Evolutionary conservation across 2,329 filamentous ascomycete species (phyloP).

Genomic region (Colletotrichum liaoningense): DNA sequence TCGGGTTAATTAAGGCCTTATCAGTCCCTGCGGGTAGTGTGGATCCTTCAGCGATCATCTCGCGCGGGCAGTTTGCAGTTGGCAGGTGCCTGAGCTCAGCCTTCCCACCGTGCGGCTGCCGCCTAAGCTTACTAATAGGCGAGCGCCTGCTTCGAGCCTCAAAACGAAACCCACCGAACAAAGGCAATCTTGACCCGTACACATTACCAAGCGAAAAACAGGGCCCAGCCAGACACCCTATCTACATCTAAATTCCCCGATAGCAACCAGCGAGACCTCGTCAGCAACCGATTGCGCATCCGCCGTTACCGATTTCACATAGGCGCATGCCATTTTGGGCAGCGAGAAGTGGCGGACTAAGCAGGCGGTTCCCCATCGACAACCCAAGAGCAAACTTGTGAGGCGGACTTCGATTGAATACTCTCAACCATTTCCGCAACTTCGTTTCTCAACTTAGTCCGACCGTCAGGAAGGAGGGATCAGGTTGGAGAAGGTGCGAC

Average conservation of each 20-base stretch:
- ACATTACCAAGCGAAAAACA: slow-evolving; percentile 45
- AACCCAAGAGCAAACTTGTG: not conserved
- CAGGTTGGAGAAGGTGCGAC: not conserved
- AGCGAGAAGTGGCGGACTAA: slow-evolving; percentile 26
- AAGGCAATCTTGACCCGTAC: slow-evolving; percentile 52
- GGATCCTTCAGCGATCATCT: slow-evolving; percentile 19
- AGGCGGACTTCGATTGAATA: not conserved
- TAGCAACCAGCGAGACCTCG: not conserved
- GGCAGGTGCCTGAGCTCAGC: slow-evolving; percentile 17
- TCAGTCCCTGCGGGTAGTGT: not conserved
- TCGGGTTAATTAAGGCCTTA: not conserved
- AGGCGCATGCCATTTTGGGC: slow-evolving; percentile 26
- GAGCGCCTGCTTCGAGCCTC: slow-evolving; percentile 37
- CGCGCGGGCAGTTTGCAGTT: not conserved
- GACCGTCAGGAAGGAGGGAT: not conserved
- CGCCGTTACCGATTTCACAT: not conserved
- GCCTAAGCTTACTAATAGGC: slow-evolving; percentile 36
- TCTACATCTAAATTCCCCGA: slow-evolving; percentile 3
- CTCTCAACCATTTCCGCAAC: not conserved
- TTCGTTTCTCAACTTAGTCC: not conserved
- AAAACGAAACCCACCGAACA: slow-evolving; percentile 44
- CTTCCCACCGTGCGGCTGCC: slow-evolving; percentile 15
- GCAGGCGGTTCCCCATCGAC: slow-evolving; percentile 12
- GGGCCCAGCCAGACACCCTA: slow-evolving; percentile 31
- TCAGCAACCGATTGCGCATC: not conserved